Base-by-base conservation (phyloP, 371 early-diverging fungal genomes). In the Rhizopus arrhizus region DNA sequence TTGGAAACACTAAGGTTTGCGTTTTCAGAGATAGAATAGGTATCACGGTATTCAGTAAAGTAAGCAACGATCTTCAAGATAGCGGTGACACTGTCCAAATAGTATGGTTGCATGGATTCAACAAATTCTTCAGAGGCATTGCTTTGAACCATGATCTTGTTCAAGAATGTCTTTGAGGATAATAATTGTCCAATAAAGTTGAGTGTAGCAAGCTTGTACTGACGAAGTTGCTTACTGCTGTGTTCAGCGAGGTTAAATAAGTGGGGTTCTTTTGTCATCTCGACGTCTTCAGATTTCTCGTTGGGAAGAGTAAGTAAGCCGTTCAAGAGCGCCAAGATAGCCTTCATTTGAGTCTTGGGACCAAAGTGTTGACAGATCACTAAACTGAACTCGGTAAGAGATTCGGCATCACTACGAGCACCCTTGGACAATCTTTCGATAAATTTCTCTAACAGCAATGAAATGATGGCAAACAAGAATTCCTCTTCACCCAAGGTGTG, bases 401-500 rank as follows among this genome's bases (percentile, higher is more conserved):
- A 77, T 36, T 85, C 85, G 12, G 85, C 79, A 62, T 85, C 85
- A 46, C 72, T 72, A 46, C 72, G 75, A 13, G 74, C 72, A 15
- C 81, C 84, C 76, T 85, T 84, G 49, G 73, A 72, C 8, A 70
- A 68, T 61, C 55, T 79, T 28, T 82, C 86, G 5, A 84, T 83
- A 53, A 85, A 79, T 69, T 86, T 86, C 59, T 91, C 89, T 28
- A 96, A 76, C 29, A 95, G 61, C 64, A 95, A 65, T 12, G 89
- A 80, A 5, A 90, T 71, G 53, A 94, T 85, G 9, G 87, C 83
- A 52, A 88, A 84, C 59, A 95, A 72, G 73, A 89, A 93, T 40
- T 85, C 82, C 32, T 82, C 75, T 48, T 85, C 85, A 34, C 96
- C 98, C 63, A 97, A 72, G 0, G 94, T 92, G 9, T 83, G 69